phyloP scores from a whole-genome alignment of 164 flowering plant genomes.

The Protea cynaroides region DNA sequence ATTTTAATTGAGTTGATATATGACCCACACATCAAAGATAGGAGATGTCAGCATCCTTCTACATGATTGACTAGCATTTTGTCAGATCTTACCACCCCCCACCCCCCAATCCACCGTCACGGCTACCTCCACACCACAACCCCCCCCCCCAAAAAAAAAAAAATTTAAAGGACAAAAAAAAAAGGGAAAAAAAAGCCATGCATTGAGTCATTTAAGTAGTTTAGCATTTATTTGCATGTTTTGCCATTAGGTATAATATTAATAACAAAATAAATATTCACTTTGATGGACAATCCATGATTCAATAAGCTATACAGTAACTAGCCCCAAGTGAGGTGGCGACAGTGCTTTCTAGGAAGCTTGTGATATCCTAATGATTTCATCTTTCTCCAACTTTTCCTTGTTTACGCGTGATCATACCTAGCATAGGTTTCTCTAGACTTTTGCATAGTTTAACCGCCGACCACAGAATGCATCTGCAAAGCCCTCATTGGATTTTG shows the following conservation, averaged over 20 bases:
- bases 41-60: no score
- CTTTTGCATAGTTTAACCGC: conserved; percentile 26
- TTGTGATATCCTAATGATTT: conserved; percentile 1
- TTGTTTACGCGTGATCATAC: conserved; percentile 34
- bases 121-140: no score
- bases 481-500: neutral
- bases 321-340: no score
- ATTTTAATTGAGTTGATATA: no score
- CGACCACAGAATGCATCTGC: conserved; percentile 18
- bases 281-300: neutral
- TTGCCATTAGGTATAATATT: neutral
- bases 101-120: no score
- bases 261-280: neutral
- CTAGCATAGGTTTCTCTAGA: conserved; percentile 22
- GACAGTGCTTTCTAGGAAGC: neutral
- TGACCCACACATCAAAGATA: no score
- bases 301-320: no score
- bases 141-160: no score
- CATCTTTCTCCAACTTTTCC: conserved; percentile 17
- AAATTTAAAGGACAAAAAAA: no score
- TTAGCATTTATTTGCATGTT: neutral
- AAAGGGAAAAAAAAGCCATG: no score
- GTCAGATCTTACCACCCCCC: no score
- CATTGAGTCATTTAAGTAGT: neutral
- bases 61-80: no score